These are phyloP conservation scores for Vaccinium myrtillus DNA, from an alignment of 148 eudicot genomes.

Conservation along the genomic window DNA sequence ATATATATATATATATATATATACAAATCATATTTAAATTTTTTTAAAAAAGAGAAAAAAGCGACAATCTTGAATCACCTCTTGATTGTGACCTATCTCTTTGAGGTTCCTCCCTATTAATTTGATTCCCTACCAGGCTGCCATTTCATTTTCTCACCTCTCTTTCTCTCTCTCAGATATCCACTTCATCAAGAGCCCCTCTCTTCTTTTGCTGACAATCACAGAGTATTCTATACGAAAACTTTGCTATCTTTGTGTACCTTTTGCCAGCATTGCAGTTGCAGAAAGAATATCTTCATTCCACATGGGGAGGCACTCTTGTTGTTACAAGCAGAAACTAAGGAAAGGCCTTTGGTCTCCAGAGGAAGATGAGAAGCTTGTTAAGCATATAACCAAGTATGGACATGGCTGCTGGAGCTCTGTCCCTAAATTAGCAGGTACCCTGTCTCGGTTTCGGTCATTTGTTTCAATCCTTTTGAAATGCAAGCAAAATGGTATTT, in stretches of 20 bases:
- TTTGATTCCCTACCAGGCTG: slow-evolving; percentile 68
- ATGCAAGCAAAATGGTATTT: not conserved
- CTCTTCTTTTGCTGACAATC: slow-evolving; percentile 21
- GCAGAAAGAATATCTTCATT: not conserved
- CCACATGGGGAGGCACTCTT: slow-evolving; percentile 89
- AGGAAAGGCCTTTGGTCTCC: slow-evolving; percentile 99
- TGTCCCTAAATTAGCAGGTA: slow-evolving; percentile 78
- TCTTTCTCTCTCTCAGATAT: slow-evolving; percentile 20
- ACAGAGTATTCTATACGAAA: slow-evolving; percentile 7
- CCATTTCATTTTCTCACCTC: slow-evolving; percentile 63
- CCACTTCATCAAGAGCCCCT: slow-evolving; percentile 10
- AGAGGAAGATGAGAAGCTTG: slow-evolving; percentile 95
- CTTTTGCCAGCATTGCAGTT: slow-evolving; percentile 25
- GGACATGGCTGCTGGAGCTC: slow-evolving; percentile 90
- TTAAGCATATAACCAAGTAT: slow-evolving; percentile 67
- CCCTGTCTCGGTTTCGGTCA: not conserved
- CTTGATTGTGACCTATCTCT: slow-evolving; percentile 46
- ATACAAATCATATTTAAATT: not conserved
- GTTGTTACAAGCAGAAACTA: slow-evolving; percentile 89
- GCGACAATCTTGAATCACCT: slow-evolving; percentile 26
- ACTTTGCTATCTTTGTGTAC: slow-evolving; percentile 17
- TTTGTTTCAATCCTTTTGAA: not conserved
- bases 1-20: too few species aligned
- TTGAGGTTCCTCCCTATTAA: slow-evolving; percentile 50
- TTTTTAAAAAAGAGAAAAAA: not conserved